Evolutionary conservation across 768 basidiomycete genomes (phyloP), one percentile per base, ranked within the genome.

Genomic region (Trametes coccinea): DNA sequence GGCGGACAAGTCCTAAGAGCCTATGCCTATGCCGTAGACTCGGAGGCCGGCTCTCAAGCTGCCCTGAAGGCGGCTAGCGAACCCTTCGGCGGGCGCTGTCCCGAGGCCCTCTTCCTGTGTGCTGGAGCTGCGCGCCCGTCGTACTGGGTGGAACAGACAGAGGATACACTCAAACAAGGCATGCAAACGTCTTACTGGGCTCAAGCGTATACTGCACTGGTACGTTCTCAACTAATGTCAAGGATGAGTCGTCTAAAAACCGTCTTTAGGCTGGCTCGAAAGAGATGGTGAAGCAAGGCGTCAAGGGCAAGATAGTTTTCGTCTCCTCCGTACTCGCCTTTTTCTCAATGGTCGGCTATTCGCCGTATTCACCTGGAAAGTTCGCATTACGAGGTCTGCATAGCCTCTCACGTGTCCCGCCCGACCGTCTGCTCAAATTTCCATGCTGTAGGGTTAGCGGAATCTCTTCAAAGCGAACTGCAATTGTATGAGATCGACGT

Each of bases 281-380:
- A 72, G 75, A 79, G 68, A 89, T 89, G 80, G 83, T 83, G 11
- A 77, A 79, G 50, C 74, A 81, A 29, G 76, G 79, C 34, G 73
- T 75, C 27, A 80, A 82, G 60, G 84, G 89, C 22, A 92, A 89
- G 69, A 86, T 94, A 41, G 78, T 91, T 10, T 83, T 96, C 46
- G 83, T 92, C n/a, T 86, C 86, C 2, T 92, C 90, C 0, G 83
- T 86, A 5, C 74, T 94, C 16, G 89, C 85, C 1, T 86, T 86
- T 67, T 87, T 93, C 79, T 81, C 84, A 1, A 84, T 94, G 57
- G 75, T 90, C 4, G 94, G 94, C 0, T 96, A 87, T 67, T 78
- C 88, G 2, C 82, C 85, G 0, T 96, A 96, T 72, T 77, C 89
- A 0, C 93, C 93, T 0, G 88, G 85, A 7, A 97, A 96, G 71